phyloP scores from a whole-genome alignment of 805 yeast genomes.

The Metschnikowia drakensbergensis region DNA sequence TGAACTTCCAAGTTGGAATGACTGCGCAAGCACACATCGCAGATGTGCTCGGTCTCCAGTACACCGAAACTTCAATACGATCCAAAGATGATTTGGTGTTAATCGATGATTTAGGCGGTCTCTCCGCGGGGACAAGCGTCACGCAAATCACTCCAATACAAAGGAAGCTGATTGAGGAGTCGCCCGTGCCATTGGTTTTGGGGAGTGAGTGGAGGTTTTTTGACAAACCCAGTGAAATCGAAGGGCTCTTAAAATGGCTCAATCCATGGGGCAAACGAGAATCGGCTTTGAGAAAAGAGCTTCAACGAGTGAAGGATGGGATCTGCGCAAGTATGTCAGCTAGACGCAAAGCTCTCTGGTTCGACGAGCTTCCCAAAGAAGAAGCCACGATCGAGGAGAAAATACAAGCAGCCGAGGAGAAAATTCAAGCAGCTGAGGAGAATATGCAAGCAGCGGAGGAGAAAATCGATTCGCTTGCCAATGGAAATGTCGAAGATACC shows the following conservation, averaged over 20 bases:
- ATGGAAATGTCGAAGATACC: slow-evolving; percentile 10
- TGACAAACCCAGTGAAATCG: slow-evolving; percentile 58
- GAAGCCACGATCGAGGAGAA: slow-evolving; percentile 15
- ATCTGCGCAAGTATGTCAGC: slow-evolving; percentile 54
- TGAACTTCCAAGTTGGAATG: slow-evolving; percentile 22
- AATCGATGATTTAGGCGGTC: slow-evolving; percentile 14
- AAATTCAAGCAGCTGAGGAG: slow-evolving; percentile 4
- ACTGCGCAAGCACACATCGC: slow-evolving; percentile 1
- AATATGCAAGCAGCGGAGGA: slow-evolving; percentile 10
- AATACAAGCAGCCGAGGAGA: slow-evolving; percentile 9
- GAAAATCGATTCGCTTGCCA: slow-evolving; percentile 5
- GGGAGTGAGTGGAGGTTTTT: slow-evolving; percentile 66
- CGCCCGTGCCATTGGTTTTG: slow-evolving; percentile 50
- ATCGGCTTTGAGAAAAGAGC: slow-evolving; percentile 58
- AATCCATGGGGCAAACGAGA: slow-evolving; percentile 76
- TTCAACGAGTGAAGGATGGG: slow-evolving; percentile 49
- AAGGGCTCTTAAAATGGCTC: slow-evolving; percentile 57
- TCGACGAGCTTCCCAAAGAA: slow-evolving; percentile 38
- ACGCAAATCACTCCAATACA: slow-evolving; percentile 36
- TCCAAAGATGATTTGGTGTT: slow-evolving; percentile 6
- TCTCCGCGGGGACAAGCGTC: slow-evolving; percentile 15
- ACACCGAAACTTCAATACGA: slow-evolving; percentile 17
- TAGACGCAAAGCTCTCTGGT: slow-evolving; percentile 51
- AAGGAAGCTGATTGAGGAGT: slow-evolving; percentile 66
- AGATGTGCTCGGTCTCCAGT: slow-evolving; percentile 3